Percentiles rank a stretch among this genome's conserved stretches.
phyloP scores from a whole-genome alignment of 495 filamentous ascomycete species.

The Penicillium turbatum region DNA sequence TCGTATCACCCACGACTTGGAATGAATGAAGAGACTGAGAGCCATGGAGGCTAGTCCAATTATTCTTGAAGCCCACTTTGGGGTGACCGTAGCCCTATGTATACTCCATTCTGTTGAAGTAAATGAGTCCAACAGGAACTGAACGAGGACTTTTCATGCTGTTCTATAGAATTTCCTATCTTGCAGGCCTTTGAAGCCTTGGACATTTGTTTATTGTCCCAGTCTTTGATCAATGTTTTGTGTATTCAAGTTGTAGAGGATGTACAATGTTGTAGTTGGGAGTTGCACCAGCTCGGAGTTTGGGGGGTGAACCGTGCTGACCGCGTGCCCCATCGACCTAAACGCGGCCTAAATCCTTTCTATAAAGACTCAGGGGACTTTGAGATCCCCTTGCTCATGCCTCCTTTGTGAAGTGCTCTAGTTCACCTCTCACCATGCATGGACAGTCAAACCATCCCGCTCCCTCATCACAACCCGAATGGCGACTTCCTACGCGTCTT shows the following conservation, averaged over 20 bases:
- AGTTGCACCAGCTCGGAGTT: background rate
- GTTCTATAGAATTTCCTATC: background rate
- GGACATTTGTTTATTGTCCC: too few relatives aligned
- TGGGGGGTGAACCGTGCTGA: conserved; percentile 6
- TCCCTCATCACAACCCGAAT: conserved; percentile 40
- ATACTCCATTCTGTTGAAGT: background rate
- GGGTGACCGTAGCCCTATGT: background rate
- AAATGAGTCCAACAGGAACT: too few relatives aligned
- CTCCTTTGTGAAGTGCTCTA: background rate
- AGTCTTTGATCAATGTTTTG: too few relatives aligned
- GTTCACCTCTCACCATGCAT: conserved; percentile 22
- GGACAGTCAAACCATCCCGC: conserved; percentile 18
- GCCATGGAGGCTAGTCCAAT: background rate
- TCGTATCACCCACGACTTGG: background rate
- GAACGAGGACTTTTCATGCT: background rate
- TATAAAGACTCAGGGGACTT: background rate
- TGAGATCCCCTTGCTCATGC: background rate
- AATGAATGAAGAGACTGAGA: background rate
- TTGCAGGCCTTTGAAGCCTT: too few relatives aligned
- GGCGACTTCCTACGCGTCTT: conserved; percentile 30
- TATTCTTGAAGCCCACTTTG: background rate
- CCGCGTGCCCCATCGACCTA: background rate
- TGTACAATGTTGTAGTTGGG: background rate
- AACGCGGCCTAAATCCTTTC: background rate
- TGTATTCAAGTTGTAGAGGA: background rate